phyloP scores from a whole-genome alignment of 2,329 filamentous ascomycete genomes.

The Cyclaneusma minus region DNA sequence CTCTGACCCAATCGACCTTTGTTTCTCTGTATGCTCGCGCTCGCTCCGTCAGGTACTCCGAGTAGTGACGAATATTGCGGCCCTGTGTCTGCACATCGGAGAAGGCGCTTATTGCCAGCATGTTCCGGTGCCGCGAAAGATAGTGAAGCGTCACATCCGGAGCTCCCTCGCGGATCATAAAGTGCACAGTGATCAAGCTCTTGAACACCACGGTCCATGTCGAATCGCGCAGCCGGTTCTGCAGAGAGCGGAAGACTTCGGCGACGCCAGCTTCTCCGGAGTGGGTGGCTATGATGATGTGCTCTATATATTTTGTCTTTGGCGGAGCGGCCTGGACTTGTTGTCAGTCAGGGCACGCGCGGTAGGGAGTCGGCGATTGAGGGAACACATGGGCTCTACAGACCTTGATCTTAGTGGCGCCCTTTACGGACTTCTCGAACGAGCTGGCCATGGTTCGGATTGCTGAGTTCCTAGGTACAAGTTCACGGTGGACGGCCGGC shows the following conservation, averaged over 20 bases:
- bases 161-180: slow-evolving; percentile 94
- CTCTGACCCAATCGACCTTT: slow-evolving; percentile 78
- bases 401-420: slow-evolving; percentile 95
- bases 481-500: too few species aligned
- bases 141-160: slow-evolving; percentile 77
- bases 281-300: slow-evolving; percentile 90
- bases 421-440: slow-evolving; percentile 98
- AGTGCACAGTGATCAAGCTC: slow-evolving; percentile 81
- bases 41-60: slow-evolving; percentile 71
- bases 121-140: slow-evolving; percentile 65
- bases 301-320: slow-evolving; percentile 89
- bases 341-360: slow-evolving; percentile 5
- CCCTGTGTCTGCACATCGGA: slow-evolving; percentile 93
- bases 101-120: slow-evolving; percentile 78
- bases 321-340: slow-evolving; percentile 66
- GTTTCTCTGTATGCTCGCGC: slow-evolving; percentile 71
- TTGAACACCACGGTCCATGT: slow-evolving; percentile 99
- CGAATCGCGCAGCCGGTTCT: slow-evolving; percentile 78
- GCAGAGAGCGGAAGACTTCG: slow-evolving; percentile 86
- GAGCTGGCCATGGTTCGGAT: slow-evolving; percentile 55
- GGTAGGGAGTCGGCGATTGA: background rate
- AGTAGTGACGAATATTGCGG: slow-evolving; percentile 84
- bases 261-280: slow-evolving; percentile 87
- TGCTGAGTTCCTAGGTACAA: too few species aligned
- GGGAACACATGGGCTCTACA: slow-evolving; percentile 9